phyloP scores from a whole-genome alignment of 2,329 filamentous ascomycete genomes.

The Cladosporium cucumerinum region DNA sequence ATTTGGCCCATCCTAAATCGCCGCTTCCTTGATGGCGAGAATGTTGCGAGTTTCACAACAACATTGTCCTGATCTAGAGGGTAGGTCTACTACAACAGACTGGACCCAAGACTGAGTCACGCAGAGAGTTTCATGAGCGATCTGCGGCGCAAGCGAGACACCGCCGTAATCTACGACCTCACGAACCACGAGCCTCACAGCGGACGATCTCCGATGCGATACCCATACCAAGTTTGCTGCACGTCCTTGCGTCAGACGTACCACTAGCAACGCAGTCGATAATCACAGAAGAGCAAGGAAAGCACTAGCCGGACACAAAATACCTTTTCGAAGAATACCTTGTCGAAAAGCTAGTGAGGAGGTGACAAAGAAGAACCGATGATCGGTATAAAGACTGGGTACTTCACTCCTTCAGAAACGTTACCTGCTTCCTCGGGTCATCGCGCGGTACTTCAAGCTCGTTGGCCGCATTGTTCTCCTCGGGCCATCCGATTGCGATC shows the following conservation, averaged over 20 bases:
- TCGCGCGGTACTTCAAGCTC: not conserved
- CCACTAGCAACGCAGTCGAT: not conserved
- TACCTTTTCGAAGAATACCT: not conserved
- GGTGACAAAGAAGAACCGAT: not conserved
- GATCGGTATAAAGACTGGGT: not conserved
- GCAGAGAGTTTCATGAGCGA: too few relatives aligned
- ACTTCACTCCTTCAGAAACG: not conserved
- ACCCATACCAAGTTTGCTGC: not conserved
- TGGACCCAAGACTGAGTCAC: not conserved
- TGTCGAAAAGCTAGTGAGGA: not conserved
- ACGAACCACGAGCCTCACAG: not conserved
- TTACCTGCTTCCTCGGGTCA: not conserved
- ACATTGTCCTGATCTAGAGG: too few relatives aligned
- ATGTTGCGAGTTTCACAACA: not conserved
- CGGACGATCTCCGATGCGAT: not conserved
- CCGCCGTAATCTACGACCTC: not conserved
- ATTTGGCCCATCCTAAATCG: too few relatives aligned
- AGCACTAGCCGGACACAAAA: not conserved
- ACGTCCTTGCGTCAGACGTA: not conserved
- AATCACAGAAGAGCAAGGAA: not conserved
- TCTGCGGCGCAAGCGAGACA: too few relatives aligned
- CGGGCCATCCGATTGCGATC: slow-evolving; percentile 26
- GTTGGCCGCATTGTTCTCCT: slow-evolving; percentile 9
- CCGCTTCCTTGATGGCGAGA: too few relatives aligned
- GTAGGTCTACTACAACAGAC: not conserved